These are phyloP conservation scores for Acacia crassicarpa DNA, from an alignment of 306 rosid genomes.

Conservation along the genomic window DNA sequence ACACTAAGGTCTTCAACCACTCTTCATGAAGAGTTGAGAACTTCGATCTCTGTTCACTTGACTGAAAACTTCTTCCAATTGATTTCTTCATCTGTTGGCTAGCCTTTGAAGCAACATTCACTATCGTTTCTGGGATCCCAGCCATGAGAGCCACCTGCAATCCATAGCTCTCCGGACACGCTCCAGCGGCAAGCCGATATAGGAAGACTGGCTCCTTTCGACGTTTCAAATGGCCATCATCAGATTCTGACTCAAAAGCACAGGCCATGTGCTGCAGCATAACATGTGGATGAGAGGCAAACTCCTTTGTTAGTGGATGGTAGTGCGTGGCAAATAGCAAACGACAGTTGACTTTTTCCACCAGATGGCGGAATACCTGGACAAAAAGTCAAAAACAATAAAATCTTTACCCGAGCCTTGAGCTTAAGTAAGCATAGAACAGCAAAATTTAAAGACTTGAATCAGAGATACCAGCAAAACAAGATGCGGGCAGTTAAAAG, in stretches of 20 bases:
- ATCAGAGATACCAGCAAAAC: background rate
- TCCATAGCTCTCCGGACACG: slow-evolving; percentile 94
- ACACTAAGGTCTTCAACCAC: slow-evolving; percentile 70
- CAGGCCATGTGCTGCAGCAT: slow-evolving; percentile 94
- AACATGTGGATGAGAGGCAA: slow-evolving; percentile 90
- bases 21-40: slow-evolving; percentile 93
- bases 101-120: slow-evolving; percentile 74
- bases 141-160: slow-evolving; percentile 95
- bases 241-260: slow-evolving; percentile 62
- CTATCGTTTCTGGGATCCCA: slow-evolving; percentile 73
- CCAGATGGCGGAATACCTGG: slow-evolving; percentile 88
- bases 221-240: slow-evolving; percentile 38
- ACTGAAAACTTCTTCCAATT: slow-evolving; percentile 58
- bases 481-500: background rate
- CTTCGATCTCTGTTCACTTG: slow-evolving; percentile 77
- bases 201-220: slow-evolving; percentile 74
- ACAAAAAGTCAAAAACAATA: slow-evolving; percentile 22
- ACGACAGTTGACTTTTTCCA: slow-evolving; percentile 90
- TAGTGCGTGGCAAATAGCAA: slow-evolving; percentile 92
- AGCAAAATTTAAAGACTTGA: background rate
- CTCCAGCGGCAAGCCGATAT: slow-evolving; percentile 73
- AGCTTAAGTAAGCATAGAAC: slow-evolving; percentile 7
- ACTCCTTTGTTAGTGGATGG: slow-evolving; percentile 92
- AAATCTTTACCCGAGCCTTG: background rate
- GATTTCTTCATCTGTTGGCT: slow-evolving; percentile 66